Conservation (phyloP, 805 yeast genomes). For the Yarrowia sp. region DNA sequence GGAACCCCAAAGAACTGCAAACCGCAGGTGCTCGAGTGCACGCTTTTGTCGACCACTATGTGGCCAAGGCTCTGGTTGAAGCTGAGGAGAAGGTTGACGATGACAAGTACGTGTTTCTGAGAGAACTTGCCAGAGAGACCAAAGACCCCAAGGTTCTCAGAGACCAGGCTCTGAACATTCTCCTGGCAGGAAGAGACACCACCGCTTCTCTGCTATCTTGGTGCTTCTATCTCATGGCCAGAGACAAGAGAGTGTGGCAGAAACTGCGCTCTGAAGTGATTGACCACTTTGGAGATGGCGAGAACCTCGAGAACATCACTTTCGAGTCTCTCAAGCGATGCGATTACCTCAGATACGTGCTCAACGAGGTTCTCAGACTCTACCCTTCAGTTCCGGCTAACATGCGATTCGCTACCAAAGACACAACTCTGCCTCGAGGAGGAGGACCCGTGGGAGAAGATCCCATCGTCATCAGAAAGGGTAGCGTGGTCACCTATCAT, state of each 20-base stretch:
- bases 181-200: conserved; percentile 64
- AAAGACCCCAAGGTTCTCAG: conserved; percentile 57
- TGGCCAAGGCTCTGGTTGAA: conserved; percentile 50
- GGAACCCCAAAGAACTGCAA: conserved; percentile 47
- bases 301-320: conserved; percentile 46
- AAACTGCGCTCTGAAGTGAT: conserved; percentile 53
- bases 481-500: conserved; percentile 53
- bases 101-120: conserved; percentile 56
- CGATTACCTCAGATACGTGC: conserved; percentile 56
- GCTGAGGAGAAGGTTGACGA: conserved; percentile 43
- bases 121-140: conserved; percentile 58
- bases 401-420: conserved; percentile 55
- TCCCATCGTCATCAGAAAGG: conserved; percentile 56
- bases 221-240: conserved; percentile 55
- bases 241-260: conserved; percentile 48
- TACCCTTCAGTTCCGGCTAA: conserved; percentile 62
- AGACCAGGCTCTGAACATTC: conserved; percentile 59
- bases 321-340: conserved; percentile 59
- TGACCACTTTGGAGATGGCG: conserved; percentile 50
- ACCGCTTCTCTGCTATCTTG: conserved; percentile 60
- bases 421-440: conserved; percentile 60
- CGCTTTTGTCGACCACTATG: conserved; percentile 53
- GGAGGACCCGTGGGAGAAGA: conserved; percentile 55
- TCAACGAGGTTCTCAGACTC: conserved; percentile 58
- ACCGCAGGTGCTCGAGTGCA: conserved; percentile 49